Base-by-base conservation (phyloP, 306 rosid genomes). In the Corylus avellana region DNA sequence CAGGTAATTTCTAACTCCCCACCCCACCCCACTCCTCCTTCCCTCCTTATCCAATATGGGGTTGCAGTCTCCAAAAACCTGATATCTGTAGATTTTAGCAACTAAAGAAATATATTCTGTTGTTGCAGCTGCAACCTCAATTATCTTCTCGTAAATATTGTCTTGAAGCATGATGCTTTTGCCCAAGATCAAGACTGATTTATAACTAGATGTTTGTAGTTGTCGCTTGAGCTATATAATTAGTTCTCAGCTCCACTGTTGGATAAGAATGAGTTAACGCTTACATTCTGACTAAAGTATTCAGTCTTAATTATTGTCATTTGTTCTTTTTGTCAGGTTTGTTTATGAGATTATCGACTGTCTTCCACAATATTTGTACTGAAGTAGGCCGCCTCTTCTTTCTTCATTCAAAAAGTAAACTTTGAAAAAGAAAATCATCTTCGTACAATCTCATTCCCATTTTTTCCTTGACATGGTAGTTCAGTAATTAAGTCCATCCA, bases 1-100 rank as follows among this genome's bases (percentile, higher is more conserved):
- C 97, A 14, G 97, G 97, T 92, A 82, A 82, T 13, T 80, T 49
- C 61, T 67, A 27, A 32, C 56, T 3, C 29, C 49, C 18, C 29
- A 5, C 3, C 12, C 13, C 56, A 20, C 67, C 29, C 0, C 18
- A 4, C 16, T 5, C 3, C 61, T 8, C 35, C 12, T 18, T 5
- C 32, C 7, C 8, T 35, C 46, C 66, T 37, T 74, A 74, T 59
- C 20, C 35, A 0, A 22, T 74, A 55, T 18, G 63, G 35, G 53
- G 53, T 49, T 51, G 16, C 46, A 73, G 66, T 59, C n/a, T 59
- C 66, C 39, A 22, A 3, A 49, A 10, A 49, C 53, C 4, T 49
- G 53, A 49, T 49, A 2, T 49, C 12, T 49, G 53, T 49, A 10
- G 53, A 49, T 49, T 49, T 49, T 12, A 49, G 53, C 12, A 49